phyloP scores from a whole-genome alignment of 1,284 basidiomycete genomes.

The Fomitiporia mediterranea region DNA sequence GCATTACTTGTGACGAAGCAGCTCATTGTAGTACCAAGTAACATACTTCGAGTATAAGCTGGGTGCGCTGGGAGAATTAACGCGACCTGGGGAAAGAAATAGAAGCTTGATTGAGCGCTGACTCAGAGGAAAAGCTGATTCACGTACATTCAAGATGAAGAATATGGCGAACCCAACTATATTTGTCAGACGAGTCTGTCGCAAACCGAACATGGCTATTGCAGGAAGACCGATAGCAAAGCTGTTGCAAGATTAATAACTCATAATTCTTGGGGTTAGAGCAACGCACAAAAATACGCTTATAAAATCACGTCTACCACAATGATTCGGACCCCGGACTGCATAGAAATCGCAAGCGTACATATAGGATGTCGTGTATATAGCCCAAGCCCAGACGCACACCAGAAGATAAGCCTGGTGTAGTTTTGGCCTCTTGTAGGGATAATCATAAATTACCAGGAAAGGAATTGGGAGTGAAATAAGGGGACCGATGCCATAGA shows the following conservation, averaged over 20 bases:
- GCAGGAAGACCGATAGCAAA: conserved; percentile 23
- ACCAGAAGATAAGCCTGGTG: conserved; percentile 34
- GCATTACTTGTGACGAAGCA: background rate
- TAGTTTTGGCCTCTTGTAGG: conserved; percentile 25
- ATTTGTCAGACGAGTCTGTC: conserved; percentile 25
- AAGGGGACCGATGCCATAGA: conserved; percentile 39
- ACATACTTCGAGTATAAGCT: conserved; percentile 14
- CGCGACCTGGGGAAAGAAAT: background rate
- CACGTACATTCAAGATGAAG: conserved; percentile 19
- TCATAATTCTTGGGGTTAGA: background rate
- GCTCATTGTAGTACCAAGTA: background rate
- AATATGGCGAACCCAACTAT: conserved; percentile 22
- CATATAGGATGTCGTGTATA: conserved; percentile 14
- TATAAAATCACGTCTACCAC: conserved; percentile 22
- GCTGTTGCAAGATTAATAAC: background rate
- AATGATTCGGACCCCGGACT: conserved; percentile 13
- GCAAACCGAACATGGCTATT: conserved; percentile 27
- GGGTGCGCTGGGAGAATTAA: conserved; percentile 10
- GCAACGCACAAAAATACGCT: conserved; percentile 28
- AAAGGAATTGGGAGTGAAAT: conserved; percentile 35
- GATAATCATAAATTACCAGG: conserved; percentile 35
- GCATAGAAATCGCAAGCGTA: conserved; percentile 23
- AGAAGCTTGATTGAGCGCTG: background rate
- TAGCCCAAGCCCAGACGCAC: conserved; percentile 31
- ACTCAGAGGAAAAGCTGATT: background rate